Base-by-base conservation (phyloP, 2,329 filamentous ascomycete genomes). In the Penicillium sp. region DNA sequence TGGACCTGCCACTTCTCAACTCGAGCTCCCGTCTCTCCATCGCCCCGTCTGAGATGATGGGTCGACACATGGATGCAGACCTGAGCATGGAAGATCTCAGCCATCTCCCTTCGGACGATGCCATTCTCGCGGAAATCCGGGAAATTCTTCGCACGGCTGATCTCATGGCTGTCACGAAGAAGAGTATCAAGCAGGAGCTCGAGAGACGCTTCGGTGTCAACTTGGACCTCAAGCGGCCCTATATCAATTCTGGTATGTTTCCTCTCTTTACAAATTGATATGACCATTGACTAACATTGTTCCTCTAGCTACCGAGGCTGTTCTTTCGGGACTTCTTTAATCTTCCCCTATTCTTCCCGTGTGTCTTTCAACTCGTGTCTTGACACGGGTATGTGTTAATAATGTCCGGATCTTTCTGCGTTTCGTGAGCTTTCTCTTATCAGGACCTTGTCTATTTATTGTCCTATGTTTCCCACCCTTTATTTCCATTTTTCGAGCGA, bases 121-220 rank as follows among this genome's bases (percentile, higher is more conserved):
- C 91, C 10, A 81, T 99, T 46, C 79, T 99, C 59, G 88, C 91
- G 0, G 94, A 99, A 81, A 99, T 99, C 66, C 85, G 94, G 48
- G 92, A 97, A 69, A 96, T 99, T 60, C 79, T 99, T 58, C 85
- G 87, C 64, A 95, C 89, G 11, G 92, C 92, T 2, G 94, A 99
- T 76, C 78, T 99, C 69, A 99, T 99, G 94, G 92, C 86, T 4
- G 91, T 99, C 39, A 99, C 94, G 62, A 99, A 99, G 86, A 99
- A 99, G 85, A 91, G 90, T 66, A 90, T 99, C 76, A 97, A 97
- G 83, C 78, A 85, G 64, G 94, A 99, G 79, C 79, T 99, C 54
- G 94, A 99, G 81, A 86, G 87, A 68, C 85, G 92, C 59, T 99
- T 99, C 69, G 90, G 90, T 58, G 87, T 96, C 59, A 85, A 87